These are phyloP conservation scores for Puccinia coronata DNA, from an alignment of 1,284 basidiomycete species.

Conservation along the genomic window DNA sequence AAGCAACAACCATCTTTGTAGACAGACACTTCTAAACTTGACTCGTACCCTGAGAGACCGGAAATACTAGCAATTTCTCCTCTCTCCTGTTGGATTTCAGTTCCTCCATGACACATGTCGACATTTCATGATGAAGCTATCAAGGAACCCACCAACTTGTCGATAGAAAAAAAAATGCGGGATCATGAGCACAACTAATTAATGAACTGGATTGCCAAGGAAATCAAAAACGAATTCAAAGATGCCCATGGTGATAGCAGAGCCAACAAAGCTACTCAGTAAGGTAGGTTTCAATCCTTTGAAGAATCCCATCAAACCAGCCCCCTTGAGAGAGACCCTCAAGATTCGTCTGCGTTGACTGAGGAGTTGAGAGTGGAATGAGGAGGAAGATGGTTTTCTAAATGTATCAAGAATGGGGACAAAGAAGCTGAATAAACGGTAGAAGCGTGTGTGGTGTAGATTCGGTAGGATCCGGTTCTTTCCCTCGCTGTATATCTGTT, in stretches of 20 bases:
- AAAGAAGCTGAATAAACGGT: constrained; percentile 50
- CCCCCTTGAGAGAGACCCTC: constrained; percentile 46
- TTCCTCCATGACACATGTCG: too few species aligned
- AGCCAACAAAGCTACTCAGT: constrained; percentile 54
- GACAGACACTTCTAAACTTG: too few species aligned
- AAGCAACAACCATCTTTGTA: too few species aligned
- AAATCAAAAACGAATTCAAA: constrained; percentile 49
- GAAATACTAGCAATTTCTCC: too few species aligned
- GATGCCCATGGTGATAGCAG: constrained; percentile 55
- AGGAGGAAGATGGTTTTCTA: constrained; percentile 10
- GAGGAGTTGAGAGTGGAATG: not conserved
- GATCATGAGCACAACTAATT: too few species aligned
- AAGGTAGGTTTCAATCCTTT: constrained; percentile 54
- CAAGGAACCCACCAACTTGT: too few species aligned
- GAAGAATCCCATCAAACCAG: constrained; percentile 52
- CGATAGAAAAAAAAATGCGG: too few species aligned
- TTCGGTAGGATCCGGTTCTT: constrained; percentile 50
- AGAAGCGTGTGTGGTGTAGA: constrained; percentile 51
- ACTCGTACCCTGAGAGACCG: too few species aligned
- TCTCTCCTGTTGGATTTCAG: too few species aligned
- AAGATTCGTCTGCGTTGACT: constrained; percentile 18
- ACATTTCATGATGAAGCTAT: too few species aligned
- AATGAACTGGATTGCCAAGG: constrained; percentile 29
- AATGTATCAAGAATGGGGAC: constrained; percentile 33
- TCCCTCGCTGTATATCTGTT: constrained; percentile 45